These are phyloP conservation scores for Oryza glaberrima DNA, from an alignment of 176 grass and related monocot genomes.

Conservation along the genomic window DNA sequence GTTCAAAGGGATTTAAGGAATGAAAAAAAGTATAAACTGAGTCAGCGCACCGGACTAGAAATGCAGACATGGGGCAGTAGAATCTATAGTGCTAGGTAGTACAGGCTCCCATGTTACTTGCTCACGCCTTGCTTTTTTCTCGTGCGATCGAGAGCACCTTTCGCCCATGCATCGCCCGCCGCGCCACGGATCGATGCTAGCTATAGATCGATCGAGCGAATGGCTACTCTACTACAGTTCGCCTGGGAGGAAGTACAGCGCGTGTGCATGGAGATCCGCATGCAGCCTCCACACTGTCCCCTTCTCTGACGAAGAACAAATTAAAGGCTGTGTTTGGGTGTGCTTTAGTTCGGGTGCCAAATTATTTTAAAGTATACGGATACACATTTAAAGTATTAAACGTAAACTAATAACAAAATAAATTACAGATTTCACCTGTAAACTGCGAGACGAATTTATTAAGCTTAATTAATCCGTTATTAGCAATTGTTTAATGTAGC, in stretches of 20 bases:
- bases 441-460: too few relatives aligned
- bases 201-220: neutral
- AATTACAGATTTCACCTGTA: too few relatives aligned
- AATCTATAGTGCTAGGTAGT: neutral
- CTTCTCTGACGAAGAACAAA: neutral
- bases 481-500: too few relatives aligned
- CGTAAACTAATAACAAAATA: too few relatives aligned
- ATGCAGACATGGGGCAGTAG: neutral
- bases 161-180: neutral
- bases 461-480: too few relatives aligned
- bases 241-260: neutral
- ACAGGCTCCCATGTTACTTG: slow-evolving; percentile 6
- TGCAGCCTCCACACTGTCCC: neutral
- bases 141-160: slow-evolving; percentile 4
- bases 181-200: neutral
- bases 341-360: too few relatives aligned
- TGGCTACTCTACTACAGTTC: neutral
- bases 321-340: too few relatives aligned
- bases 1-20: neutral
- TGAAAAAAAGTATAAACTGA: neutral
- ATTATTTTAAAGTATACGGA: too few relatives aligned
- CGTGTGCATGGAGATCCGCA: slow-evolving; percentile 5
- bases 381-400: too few relatives aligned
- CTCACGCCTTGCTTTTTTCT: slow-evolving; percentile 17
- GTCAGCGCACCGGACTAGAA: neutral